phyloP scores from a whole-genome alignment of 192 early-diverging fungal species.

The Backusella sp. region DNA sequence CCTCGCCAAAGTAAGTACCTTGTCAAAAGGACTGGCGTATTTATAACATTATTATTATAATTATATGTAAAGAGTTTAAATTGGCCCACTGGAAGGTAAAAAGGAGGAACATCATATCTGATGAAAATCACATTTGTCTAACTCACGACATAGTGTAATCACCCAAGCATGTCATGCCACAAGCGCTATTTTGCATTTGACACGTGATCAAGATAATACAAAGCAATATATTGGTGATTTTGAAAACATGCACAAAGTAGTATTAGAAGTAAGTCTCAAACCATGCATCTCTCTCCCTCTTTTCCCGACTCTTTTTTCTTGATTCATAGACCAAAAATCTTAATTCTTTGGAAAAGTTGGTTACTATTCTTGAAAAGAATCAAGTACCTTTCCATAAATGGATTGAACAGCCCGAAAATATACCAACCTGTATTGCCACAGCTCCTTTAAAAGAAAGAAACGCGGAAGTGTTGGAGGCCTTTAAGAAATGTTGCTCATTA shows the following conservation, averaged over 20 bases:
- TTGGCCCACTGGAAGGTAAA: slow-evolving; percentile 73
- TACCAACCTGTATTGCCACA: slow-evolving; percentile 69
- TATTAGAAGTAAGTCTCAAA: slow-evolving; percentile 52
- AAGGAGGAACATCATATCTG: neutral
- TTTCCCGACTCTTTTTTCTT: neutral
- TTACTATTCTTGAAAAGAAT: slow-evolving; percentile 50
- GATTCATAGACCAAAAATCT: slow-evolving; percentile 60
- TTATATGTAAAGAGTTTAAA: slow-evolving; percentile 13
- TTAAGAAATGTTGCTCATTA: slow-evolving; percentile 46
- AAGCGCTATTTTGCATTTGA: slow-evolving; percentile 61
- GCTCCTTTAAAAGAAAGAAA: slow-evolving; percentile 57
- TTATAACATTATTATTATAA: neutral
- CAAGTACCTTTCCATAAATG: slow-evolving; percentile 63
- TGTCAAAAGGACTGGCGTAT: neutral
- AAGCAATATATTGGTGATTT: slow-evolving; percentile 58
- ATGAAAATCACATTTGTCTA: neutral
- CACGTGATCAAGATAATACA: slow-evolving; percentile 57
- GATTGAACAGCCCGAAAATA: slow-evolving; percentile 79
- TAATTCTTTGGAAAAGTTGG: slow-evolving; percentile 56
- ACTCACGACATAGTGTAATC: slow-evolving; percentile 54
- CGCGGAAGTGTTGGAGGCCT: slow-evolving; percentile 42
- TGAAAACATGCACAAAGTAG: slow-evolving; percentile 75
- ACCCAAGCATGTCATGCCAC: slow-evolving; percentile 74
- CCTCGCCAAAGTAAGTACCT: slow-evolving; percentile 57
- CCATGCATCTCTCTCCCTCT: neutral